Conservation (phyloP, 768 basidiomycete species). For the Pleurotus tuoliensis region DNA sequence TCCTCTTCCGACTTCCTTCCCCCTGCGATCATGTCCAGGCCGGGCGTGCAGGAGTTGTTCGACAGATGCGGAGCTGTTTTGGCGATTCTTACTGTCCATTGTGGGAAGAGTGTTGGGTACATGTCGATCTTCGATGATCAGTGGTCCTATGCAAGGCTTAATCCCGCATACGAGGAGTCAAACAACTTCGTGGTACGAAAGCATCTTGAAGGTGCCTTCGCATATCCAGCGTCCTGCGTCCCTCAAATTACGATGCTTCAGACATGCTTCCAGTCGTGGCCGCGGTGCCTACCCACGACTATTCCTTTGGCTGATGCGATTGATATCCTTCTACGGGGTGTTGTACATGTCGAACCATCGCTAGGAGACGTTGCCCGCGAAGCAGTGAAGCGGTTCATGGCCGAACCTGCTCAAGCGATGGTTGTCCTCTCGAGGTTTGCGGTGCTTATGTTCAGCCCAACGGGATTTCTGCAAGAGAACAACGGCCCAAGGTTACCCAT, state of each 20-base stretch:
- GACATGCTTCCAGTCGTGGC: conserved; percentile 80
- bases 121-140: conserved; percentile 88
- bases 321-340: conserved; percentile 75
- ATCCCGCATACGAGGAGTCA: conserved; percentile 62
- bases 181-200: conserved; percentile 64
- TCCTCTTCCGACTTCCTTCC: conserved; percentile 65
- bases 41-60: conserved; percentile 70
- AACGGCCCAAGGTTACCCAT: conserved; percentile 57
- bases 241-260: conserved; percentile 71
- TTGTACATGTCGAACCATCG: conserved; percentile 80
- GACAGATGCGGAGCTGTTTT: conserved; percentile 59
- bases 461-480: conserved; percentile 58
- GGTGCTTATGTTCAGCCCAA: conserved; percentile 70
- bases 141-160: conserved; percentile 62
- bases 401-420: conserved; percentile 49
- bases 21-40: conserved; percentile 48
- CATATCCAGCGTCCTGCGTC: conserved; percentile 58
- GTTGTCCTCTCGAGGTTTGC: conserved; percentile 63
- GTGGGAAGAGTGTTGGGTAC: conserved; percentile 59
- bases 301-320: conserved; percentile 57
- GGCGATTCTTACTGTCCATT: conserved; percentile 51
- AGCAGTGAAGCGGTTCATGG: conserved; percentile 72
- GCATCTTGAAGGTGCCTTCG: conserved; percentile 60
- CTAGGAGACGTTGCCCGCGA: conserved; percentile 65
- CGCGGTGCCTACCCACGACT: conserved; percentile 65